Evolutionary conservation across 2,329 filamentous ascomycete species (phyloP).

Genomic region (Pseudogymnoascus sp.): DNA sequence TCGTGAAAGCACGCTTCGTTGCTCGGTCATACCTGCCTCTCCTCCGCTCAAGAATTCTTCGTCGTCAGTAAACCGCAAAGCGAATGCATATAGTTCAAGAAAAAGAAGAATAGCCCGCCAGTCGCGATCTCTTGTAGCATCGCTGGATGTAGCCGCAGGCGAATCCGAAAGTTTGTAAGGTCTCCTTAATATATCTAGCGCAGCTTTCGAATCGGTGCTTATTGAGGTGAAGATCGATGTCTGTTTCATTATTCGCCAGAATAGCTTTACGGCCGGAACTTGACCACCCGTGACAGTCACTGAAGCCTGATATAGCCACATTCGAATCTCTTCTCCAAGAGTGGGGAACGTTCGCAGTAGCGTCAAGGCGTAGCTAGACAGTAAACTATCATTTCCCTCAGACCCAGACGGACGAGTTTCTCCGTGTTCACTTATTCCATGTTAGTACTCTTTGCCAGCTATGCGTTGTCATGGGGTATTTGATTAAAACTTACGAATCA

Average conservation of each 20-base stretch:
- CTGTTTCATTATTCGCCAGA: conserved; percentile 62
- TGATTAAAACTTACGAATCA: conserved; percentile 14
- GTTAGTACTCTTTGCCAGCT: conserved; percentile 13
- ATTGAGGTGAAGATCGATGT: conserved; percentile 51
- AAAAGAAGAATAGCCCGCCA: conserved; percentile 89
- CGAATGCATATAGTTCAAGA: conserved; percentile 87
- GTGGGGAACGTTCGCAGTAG: conserved; percentile 77
- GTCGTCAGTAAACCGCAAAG: conserved; percentile 87
- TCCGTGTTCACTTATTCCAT: conserved; percentile 12
- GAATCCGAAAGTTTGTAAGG: conserved; percentile 12
- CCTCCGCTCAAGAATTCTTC: conserved; percentile 78
- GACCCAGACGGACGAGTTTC: conserved; percentile 18
- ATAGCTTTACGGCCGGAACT: conserved; percentile 67
- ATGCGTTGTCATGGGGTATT: neutral
- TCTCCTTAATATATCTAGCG: conserved; percentile 39
- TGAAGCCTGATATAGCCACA: conserved; percentile 77
- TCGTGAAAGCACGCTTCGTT: conserved; percentile 36
- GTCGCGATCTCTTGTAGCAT: conserved; percentile 38
- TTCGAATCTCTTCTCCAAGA: conserved; percentile 78
- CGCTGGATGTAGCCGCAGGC: neutral
- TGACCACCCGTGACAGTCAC: conserved; percentile 24
- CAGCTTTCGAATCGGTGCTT: conserved; percentile 45
- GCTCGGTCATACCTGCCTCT: conserved; percentile 31
- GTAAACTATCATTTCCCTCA: conserved; percentile 52
- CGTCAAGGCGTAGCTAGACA: conserved; percentile 81